Evolutionary conservation across 805 yeast genomes (phyloP).

Genomic region (Grigorovia jiainica): DNA sequence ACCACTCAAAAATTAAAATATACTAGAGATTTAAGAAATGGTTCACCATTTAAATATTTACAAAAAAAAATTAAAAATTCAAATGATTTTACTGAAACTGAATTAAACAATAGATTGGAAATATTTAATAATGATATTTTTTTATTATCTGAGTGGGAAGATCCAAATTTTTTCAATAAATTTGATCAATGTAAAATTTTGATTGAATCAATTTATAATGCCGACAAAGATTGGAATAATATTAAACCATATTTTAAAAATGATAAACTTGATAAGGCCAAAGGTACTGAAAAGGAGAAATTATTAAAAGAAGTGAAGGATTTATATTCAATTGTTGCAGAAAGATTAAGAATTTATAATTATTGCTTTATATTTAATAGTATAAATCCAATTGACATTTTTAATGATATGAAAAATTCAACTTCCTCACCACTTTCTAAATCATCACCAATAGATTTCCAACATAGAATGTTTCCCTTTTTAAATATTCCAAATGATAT

Average conservation of each 20-base stretch:
- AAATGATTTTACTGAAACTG: background rate
- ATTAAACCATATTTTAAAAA: background rate
- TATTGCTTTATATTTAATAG: constrained; percentile 18
- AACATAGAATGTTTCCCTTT: constrained; percentile 8
- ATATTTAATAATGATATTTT: background rate
- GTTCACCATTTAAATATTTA: background rate
- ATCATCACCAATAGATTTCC: constrained; percentile 2
- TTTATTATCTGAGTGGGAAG: background rate
- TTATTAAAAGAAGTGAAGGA: background rate
- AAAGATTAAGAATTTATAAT: constrained; percentile 22
- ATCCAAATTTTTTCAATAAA: background rate
- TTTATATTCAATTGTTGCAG: constrained; percentile 4
- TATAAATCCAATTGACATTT: background rate
- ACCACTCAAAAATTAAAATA: background rate
- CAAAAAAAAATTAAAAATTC: background rate
- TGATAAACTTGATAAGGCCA: background rate
- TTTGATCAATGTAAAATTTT: background rate
- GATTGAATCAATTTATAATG: background rate
- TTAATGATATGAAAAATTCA: background rate
- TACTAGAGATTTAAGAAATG: background rate
- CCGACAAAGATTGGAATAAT: background rate
- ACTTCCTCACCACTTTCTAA: background rate
- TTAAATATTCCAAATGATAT: background rate
- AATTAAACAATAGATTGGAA: background rate
- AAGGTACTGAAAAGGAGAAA: background rate